Evolutionary conservation across 768 basidiomycete genomes (phyloP), one percentile per base, ranked within the genome.

Genomic region (Amanita pallidorosea): DNA sequence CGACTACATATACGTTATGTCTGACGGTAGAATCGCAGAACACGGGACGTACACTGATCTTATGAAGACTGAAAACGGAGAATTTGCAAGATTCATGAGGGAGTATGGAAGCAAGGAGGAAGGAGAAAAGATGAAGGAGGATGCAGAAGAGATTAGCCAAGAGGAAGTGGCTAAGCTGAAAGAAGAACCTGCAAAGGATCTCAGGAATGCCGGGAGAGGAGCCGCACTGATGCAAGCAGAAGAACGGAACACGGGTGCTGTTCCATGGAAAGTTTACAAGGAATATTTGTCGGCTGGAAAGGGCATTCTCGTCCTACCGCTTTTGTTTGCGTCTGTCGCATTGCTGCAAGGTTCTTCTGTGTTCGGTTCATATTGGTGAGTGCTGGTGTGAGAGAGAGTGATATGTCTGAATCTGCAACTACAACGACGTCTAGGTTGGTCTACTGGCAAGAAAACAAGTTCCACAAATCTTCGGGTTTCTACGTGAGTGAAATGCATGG

Each of bases 1-100:
- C 23, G 91, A 95, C 64, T 87, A 88, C 60, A 85, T 97, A 61
- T 82, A 83, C 60, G 81, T 83, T 31, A 67, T 97, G 46, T 74
- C 75, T 9, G 81, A 91, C 36, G 92, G 93, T 5, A 72, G 70
- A 33, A 80, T 97, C 52, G 77, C 76, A 18, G 92, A 95, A 64
- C 76, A 75, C 9, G 93, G 93, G 2, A 84, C 88, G 1, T 95
- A 87, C 57, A 59, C 67, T 0, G 81, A 87, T 44, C 74, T 97
- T 34, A 80, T 88, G 66, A 64, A 27, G 64, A 7, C 74, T 68
- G 33, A 67, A 80, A 3, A 81, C 81, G 1, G 77, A 79, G 31
- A 46, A 29, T 95, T 95, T 59, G 67, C 86, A 17, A 74, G 73
- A 51, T 85, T 95, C 55, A 72, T 92, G 45, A 67, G 65, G 7